Percentiles rank a stretch among this genome's conserved stretches.
phyloP scores from a whole-genome alignment of 106 monocot species.

The Dactylorhiza incarnata region DNA sequence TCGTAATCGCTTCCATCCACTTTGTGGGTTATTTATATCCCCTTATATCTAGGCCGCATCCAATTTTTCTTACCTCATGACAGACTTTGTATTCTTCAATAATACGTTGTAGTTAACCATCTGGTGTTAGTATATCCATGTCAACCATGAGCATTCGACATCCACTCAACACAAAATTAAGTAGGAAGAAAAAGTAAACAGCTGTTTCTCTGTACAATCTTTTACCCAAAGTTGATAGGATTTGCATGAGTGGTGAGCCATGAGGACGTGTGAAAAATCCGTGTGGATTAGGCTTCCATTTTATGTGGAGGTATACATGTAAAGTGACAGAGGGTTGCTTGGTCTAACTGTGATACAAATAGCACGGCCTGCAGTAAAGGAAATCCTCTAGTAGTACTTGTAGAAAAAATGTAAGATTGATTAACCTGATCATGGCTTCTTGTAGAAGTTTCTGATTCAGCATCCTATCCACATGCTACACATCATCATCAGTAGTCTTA shows the following conservation, averaged over 20 bases:
- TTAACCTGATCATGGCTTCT: not conserved
- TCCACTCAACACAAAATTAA: not conserved
- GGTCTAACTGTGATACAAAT: not conserved
- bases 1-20: not conserved
- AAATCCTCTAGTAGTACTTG: not conserved
- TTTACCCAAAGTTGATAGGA: not conserved
- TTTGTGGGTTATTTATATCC: not conserved
- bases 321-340: not conserved
- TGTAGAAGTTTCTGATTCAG: not conserved
- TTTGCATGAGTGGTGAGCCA: not conserved
- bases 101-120: not conserved
- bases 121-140: not conserved
- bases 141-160: not conserved
- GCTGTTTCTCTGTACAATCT: not conserved
- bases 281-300: not conserved
- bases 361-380: not conserved
- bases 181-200: not conserved
- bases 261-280: no score
- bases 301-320: not conserved
- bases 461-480: no score
- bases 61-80: not conserved
- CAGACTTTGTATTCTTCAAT: not conserved
- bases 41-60: not conserved
- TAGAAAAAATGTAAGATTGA: not conserved
- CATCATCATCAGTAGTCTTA: not conserved